These are phyloP conservation scores for Nepenthes mirabilis DNA, from an alignment of 148 eudicot species.

Conservation along the genomic window DNA sequence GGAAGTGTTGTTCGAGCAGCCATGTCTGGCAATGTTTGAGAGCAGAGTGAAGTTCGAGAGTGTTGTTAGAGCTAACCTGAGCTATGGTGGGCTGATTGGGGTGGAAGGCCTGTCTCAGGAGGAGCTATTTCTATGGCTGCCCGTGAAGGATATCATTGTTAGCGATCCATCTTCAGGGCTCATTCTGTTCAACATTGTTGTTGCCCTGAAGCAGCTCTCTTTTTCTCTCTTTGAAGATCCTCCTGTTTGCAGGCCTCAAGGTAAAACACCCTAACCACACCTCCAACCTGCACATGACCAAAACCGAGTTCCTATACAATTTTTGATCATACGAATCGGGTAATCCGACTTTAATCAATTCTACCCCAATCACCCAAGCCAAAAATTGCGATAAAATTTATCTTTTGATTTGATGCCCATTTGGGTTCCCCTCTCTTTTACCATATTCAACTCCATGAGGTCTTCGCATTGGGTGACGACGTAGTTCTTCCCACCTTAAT, in stretches of 20 bases:
- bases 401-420: too few species aligned
- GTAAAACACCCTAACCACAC: too few species aligned
- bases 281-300: too few species aligned
- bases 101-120: conserved; percentile 54
- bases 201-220: conserved; percentile 53
- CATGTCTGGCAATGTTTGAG: conserved; percentile 59
- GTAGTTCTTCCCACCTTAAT: too few species aligned
- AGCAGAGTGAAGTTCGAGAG: conserved; percentile 44
- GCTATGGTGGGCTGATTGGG: conserved; percentile 57
- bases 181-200: conserved; percentile 50
- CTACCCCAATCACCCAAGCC: too few species aligned
- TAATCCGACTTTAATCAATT: too few species aligned
- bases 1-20: conserved; percentile 35
- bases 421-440: too few species aligned
- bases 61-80: conserved; percentile 55
- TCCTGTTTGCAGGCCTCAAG: conserved; percentile 42
- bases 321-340: too few species aligned
- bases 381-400: too few species aligned
- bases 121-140: conserved; percentile 73
- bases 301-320: too few species aligned
- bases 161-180: conserved; percentile 53
- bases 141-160: conserved; percentile 60
- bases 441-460: too few species aligned
- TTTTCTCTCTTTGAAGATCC: conserved; percentile 66
- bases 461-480: too few species aligned